Evolutionary conservation across 805 yeast genomes (phyloP).

Genomic region (Sugiyamaella smithiae): DNA sequence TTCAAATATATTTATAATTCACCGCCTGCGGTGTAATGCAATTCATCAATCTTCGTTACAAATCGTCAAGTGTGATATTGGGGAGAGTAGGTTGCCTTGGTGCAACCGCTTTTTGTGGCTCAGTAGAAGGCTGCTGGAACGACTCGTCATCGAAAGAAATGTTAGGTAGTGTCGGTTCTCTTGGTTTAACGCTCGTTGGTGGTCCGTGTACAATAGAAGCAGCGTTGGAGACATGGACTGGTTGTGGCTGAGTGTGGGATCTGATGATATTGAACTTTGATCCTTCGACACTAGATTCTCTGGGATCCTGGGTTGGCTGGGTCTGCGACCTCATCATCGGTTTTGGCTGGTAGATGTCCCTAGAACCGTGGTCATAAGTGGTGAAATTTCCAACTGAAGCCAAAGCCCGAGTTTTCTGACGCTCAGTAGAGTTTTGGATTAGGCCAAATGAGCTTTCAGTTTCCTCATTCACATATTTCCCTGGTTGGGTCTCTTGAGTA

Average conservation of each 20-base stretch:
- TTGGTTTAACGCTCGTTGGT: background rate
- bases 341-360: too few species aligned
- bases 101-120: background rate
- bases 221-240: background rate
- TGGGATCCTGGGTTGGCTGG: background rate
- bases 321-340: background rate
- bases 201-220: too few species aligned
- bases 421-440: too few species aligned
- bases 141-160: conserved; percentile 1
- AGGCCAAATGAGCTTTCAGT: background rate
- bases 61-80: conserved; percentile 6
- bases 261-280: background rate
- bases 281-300: background rate
- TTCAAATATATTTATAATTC: too few species aligned
- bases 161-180: conserved; percentile 8
- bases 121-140: background rate
- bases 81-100: conserved; percentile 10
- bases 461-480: too few species aligned
- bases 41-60: too few species aligned
- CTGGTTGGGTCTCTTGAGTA: too few species aligned
- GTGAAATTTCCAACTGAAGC: background rate
- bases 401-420: too few species aligned
- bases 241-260: background rate
- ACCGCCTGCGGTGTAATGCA: too few species aligned
- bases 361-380: background rate